Base-by-base conservation (phyloP, 345 rosid genomes). In the Gossypium rotundifolium region DNA sequence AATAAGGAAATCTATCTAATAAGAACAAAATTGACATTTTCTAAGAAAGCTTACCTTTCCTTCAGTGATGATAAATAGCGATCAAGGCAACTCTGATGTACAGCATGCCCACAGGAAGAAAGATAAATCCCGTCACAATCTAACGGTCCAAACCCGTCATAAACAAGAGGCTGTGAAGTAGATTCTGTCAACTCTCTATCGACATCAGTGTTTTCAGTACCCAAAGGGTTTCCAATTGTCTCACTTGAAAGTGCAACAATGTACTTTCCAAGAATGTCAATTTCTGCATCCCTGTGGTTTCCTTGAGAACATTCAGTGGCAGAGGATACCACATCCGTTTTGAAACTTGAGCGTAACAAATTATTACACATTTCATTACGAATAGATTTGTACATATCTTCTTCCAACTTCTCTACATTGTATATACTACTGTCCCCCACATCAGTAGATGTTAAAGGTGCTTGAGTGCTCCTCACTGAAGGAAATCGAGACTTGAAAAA, bases 21-120 rank as follows among this genome's bases (percentile, higher is more conserved):
- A 45, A 45, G 48, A 53, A 73, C 18, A 23, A 49, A 11, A 61
- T 27, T 2, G 2, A 0, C 4, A 2, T 20, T 48, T 40, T 25
- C 38, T 5, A 45, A 60, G 20, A 59, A 16, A 54, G 80, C 87
- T 79, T 74, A 84, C 98, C 98, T 88, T 75, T 95, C 99, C 86
- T 70, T 89, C 87, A 93, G 77, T 13, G 97, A 95, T 16, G 83
- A 83, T 61, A 95, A 75, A 83, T 95, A 95, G 53, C 93, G 91
- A 65, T 91, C 91, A 58, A 90, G 93, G 76, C 99, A 95, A 69
- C 80, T 81, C 79, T 93, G 97, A 86, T 95, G 99, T 78, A 95
- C 98, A 27, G 97, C 92, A 89, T 95, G 99, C 72, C 99, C 97
- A 81, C 99, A 95, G 57, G 99, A 90, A 49, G 94, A 93, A 73